A percentile compares a stretch with the other conserved stretches of the same genome.
These are phyloP conservation scores for Spathaspora hagerdaliae DNA, from an alignment of 805 yeast species.

Conservation along the genomic window DNA sequence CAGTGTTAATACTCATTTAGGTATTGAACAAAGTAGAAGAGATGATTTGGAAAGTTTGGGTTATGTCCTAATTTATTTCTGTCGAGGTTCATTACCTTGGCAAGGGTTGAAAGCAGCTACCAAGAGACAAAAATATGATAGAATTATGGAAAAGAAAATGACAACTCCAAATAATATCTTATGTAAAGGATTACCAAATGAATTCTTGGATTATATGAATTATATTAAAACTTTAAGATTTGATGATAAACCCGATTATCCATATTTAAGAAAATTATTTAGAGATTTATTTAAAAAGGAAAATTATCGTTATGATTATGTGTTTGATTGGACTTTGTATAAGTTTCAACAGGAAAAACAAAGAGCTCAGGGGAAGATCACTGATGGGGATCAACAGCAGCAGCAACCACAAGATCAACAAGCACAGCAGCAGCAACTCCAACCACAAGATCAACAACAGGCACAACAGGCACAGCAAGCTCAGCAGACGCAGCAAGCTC, in stretches of 20 bases:
- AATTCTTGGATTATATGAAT: slow-evolving; percentile 81
- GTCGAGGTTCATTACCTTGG: slow-evolving; percentile 97
- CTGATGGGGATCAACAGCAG: slow-evolving; percentile 20
- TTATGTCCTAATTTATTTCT: slow-evolving; percentile 88
- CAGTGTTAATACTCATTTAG: slow-evolving; percentile 90
- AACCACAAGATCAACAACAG: slow-evolving; percentile 12
- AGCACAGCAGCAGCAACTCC: slow-evolving; percentile 9
- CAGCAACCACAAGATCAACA: slow-evolving; percentile 11
- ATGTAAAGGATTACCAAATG: slow-evolving; percentile 89
- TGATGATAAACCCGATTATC: slow-evolving; percentile 95
- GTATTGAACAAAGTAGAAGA: slow-evolving; percentile 94
- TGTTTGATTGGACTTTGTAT: slow-evolving; percentile 95
- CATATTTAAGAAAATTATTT: slow-evolving; percentile 80
- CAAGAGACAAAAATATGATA: slow-evolving; percentile 93
- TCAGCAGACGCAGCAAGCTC: slow-evolving; percentile 10
- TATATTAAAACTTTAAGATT: slow-evolving; percentile 88
- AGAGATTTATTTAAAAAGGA: slow-evolving; percentile 86
- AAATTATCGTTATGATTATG: slow-evolving; percentile 87
- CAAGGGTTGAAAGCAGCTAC: slow-evolving; percentile 97
- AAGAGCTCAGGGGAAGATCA: slow-evolving; percentile 36
- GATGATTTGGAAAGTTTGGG: slow-evolving; percentile 95
- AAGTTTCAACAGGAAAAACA: slow-evolving; percentile 64
- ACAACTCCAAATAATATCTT: slow-evolving; percentile 81
- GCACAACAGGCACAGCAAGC: slow-evolving; percentile 20
- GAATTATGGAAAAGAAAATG: slow-evolving; percentile 93